Conservation (phyloP, 371 early-diverging fungal species). For the Enterospora canceri region DNA sequence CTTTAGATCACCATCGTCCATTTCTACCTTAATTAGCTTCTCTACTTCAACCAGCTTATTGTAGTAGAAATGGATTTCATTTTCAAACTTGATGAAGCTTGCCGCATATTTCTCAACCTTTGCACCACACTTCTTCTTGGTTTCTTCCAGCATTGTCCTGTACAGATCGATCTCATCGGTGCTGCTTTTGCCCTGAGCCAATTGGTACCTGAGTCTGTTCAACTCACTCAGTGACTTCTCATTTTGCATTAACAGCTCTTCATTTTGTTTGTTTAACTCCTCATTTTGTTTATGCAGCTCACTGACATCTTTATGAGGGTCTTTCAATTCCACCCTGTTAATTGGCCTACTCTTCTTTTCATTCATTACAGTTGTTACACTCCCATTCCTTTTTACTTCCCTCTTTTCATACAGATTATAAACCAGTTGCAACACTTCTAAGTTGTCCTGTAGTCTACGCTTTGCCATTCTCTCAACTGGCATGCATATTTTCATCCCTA, state of each 20-base stretch:
- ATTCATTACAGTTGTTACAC: neutral
- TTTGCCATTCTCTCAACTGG: conserved; percentile 35
- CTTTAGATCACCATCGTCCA: conserved; percentile 6
- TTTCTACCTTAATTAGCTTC: conserved; percentile 9
- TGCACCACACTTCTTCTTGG: conserved; percentile 3
- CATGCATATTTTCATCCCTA: conserved; percentile 19
- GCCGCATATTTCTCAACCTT: neutral
- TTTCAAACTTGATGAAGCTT: conserved; percentile 15
- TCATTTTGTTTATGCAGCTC: conserved; percentile 10
- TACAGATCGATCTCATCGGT: no score
- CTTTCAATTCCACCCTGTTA: no score
- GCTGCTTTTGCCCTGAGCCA: neutral
- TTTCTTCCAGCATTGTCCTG: neutral
- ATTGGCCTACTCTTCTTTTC: neutral
- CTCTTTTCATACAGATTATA: conserved; percentile 5
- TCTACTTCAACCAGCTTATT: conserved; percentile 33
- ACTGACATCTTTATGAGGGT: no score
- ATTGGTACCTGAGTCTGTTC: neutral
- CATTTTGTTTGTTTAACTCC: no score
- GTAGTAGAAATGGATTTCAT: conserved; percentile 41
- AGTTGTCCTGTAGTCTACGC: conserved; percentile 39
- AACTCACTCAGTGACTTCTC: neutral
- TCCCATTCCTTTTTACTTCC: neutral
- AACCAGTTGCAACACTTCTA: conserved; percentile 39
- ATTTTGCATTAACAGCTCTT: neutral